phyloP scores from a whole-genome alignment of 345 rosid species.

The Eucalyptus regnans region DNA sequence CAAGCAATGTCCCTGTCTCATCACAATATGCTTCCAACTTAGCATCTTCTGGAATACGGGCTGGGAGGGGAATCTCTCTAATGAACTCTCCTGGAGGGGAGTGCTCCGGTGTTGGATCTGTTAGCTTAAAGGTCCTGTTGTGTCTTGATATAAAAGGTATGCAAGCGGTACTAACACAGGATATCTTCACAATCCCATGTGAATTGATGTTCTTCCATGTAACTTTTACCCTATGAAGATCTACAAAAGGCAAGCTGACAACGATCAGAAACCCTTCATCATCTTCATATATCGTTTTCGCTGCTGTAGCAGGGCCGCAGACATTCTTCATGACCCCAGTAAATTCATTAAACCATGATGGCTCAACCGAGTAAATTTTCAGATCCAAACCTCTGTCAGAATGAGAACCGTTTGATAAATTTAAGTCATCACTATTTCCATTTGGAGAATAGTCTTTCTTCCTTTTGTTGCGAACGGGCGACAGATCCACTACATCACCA shows the following conservation, averaged over 20 bases:
- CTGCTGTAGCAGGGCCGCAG: constrained; percentile 66
- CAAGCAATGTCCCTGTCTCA: constrained; percentile 61
- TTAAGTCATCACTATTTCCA: background rate
- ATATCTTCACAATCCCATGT: constrained; percentile 75
- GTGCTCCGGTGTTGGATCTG: constrained; percentile 90
- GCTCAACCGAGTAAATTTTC: constrained; percentile 10
- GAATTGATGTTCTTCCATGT: constrained; percentile 67
- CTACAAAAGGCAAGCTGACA: constrained; percentile 66
- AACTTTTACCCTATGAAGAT: constrained; percentile 72
- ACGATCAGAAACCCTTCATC: constrained; percentile 62
- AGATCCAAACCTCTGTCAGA: constrained; percentile 2
- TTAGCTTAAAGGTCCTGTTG: constrained; percentile 79
- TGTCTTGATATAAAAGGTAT: constrained; percentile 70
- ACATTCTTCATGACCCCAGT: constrained; percentile 38
- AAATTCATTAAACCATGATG: constrained; percentile 27
- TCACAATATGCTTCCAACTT: constrained; percentile 71
- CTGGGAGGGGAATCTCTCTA: constrained; percentile 63
- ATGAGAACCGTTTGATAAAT: background rate
- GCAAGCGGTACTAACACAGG: constrained; percentile 62
- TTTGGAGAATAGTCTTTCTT: constrained; percentile 23
- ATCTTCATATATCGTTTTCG: constrained; percentile 76
- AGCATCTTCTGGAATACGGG: constrained; percentile 84
- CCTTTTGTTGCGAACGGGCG: constrained; percentile 22
- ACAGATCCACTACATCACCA: constrained; percentile 21
- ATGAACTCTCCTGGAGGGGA: constrained; percentile 89